Base-by-base conservation (phyloP, 2,329 filamentous ascomycete species). In the Metarhizium anisopliae region DNA sequence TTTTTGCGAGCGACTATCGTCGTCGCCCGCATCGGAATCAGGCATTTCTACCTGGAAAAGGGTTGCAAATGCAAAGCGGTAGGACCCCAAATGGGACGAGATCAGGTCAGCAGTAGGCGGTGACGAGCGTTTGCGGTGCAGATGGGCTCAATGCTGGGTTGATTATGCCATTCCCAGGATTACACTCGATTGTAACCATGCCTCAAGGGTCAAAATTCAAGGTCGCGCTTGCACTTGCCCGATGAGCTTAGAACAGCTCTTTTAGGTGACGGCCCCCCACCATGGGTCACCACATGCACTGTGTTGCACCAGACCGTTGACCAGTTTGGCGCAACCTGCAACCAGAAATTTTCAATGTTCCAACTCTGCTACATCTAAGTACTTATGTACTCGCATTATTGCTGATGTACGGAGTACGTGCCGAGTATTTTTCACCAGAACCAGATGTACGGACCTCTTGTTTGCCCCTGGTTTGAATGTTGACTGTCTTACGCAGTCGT, bases 1-100 rank as follows among this genome's bases (percentile, higher is more conserved):
- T 70, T 74, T 74, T 62, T 73, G 69, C 35, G 68, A 66, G 59
- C 64, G 64, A 54, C 62, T 64, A 42, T 71, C 68, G 29, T 71
- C 68, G 18, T 72, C 69, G 38, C 60, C 49, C 14, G 61, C 42
- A 18, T 35, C 13, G 20, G 30, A 47, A 29, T 54, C 53, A 25
- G 51, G 40, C 56, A 58, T 58, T 30, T 47, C 20, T 8, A 18
- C 50, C n/a, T 13, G 13, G 29, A 35, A 7, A 13, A 20, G 36
- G 6, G 47, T 56, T 32, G 47, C 32, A 30, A 32, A 18, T 29
- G 32, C 42, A 36, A 13, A 53, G 42, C 42, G 42, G 42, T 2
- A 10, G 6, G 18, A 10, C 30, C 18, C 30, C 29, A 38, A 13
- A 16, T 13, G 20, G 47, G 7, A 20, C 18, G 47, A 43, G 32